A percentile compares a stretch with the other conserved stretches of the same genome.
Conservation (phyloP, 805 yeast species). For the Nakazawaea peltata region DNA sequence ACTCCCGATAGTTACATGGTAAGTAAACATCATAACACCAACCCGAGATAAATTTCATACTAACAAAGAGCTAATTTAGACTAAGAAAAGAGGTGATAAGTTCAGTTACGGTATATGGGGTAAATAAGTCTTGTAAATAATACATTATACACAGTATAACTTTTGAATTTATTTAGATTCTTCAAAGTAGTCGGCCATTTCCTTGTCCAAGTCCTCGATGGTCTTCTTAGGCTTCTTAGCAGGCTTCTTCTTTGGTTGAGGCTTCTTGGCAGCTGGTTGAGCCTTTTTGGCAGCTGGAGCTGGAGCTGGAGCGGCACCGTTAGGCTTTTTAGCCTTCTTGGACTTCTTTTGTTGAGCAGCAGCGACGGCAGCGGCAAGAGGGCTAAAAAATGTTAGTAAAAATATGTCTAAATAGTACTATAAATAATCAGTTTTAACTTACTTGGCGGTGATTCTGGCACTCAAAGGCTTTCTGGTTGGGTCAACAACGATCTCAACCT, state of each 20-base stretch:
- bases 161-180: no score
- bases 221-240: constrained; percentile 59
- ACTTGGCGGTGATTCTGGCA: constrained; percentile 58
- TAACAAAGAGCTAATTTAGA: constrained; percentile 9
- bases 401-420: neutral
- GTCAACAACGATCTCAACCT: constrained; percentile 75
- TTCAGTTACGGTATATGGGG: constrained; percentile 17
- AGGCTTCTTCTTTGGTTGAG: constrained; percentile 29
- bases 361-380: constrained; percentile 22
- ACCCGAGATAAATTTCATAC: neutral
- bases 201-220: constrained; percentile 91
- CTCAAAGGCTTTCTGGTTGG: constrained; percentile 72
- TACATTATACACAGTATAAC: constrained; percentile 10
- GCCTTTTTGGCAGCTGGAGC: constrained; percentile 15
- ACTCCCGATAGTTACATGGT: constrained; percentile 55
- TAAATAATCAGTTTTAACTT: no score
- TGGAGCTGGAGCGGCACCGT: constrained; percentile 13
- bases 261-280: constrained; percentile 23
- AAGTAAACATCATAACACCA: constrained; percentile 9
- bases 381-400: constrained; percentile 8
- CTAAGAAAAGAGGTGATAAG: constrained; percentile 28
- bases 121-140: no score
- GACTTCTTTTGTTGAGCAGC: constrained; percentile 27
- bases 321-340: constrained; percentile 3
- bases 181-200: constrained; percentile 93